phyloP scores from a whole-genome alignment of 371 early-diverging fungal species.

The Chytridium lagenaria region DNA sequence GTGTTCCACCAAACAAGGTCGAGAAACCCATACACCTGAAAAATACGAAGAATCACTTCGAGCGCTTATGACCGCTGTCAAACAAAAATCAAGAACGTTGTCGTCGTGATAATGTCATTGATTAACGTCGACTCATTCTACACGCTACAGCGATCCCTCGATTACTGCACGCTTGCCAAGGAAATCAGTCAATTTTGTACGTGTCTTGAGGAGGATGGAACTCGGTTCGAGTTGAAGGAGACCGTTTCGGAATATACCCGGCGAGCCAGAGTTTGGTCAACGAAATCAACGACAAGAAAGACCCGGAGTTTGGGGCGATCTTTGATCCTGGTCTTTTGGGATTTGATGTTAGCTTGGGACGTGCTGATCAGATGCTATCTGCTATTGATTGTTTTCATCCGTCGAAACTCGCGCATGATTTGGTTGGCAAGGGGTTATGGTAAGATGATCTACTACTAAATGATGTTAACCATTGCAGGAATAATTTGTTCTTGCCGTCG shows the following conservation, averaged over 20 bases:
- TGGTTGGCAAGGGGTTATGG: constrained; percentile 10
- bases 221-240: neutral
- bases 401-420: constrained; percentile 9
- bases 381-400: constrained; percentile 27
- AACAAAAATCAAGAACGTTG: neutral
- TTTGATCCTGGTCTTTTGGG: neutral
- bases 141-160: neutral
- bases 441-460: neutral
- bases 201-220: neutral
- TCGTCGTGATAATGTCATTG: constrained; percentile 14
- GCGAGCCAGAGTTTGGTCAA: constrained; percentile 1
- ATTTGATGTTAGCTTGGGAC: neutral
- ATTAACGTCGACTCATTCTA: neutral
- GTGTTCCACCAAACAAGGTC: constrained; percentile 2
- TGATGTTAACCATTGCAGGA: neutral
- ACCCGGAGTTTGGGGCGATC: constrained; percentile 17
- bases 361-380: neutral
- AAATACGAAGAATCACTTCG: constrained; percentile 6
- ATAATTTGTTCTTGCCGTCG: neutral
- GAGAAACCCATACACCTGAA: constrained; percentile 4
- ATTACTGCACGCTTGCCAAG: neutral
- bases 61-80: neutral
- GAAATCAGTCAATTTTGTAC: neutral
- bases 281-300: constrained; percentile 2
- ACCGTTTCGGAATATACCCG: neutral